A percentile compares a stretch with the other conserved stretches of the same genome.
These are phyloP conservation scores for Schizochytrium sp. DNA, from an alignment of 108 stramenopile genomes.

Conservation along the genomic window DNA sequence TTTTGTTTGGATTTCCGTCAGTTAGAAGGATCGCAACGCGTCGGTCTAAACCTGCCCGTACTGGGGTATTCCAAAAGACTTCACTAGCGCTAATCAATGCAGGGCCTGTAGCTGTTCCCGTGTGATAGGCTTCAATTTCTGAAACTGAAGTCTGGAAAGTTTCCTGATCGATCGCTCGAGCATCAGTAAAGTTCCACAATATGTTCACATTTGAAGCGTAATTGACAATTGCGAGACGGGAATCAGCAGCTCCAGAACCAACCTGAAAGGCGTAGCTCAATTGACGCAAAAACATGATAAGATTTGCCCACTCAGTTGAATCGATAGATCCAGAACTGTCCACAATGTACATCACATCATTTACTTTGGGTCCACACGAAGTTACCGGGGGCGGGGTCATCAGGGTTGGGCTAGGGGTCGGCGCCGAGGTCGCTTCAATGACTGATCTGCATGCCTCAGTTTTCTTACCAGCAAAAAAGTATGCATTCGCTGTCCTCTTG, in stretches of 20 bases:
- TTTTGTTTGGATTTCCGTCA: conserved; percentile 43
- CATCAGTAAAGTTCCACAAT: background rate
- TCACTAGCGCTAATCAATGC: background rate
- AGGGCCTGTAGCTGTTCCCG: background rate
- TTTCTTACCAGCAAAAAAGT: background rate
- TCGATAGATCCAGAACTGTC: conserved; percentile 38
- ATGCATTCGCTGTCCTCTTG: background rate
- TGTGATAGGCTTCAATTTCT: background rate
- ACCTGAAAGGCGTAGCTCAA: background rate
- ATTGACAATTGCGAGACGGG: conserved; percentile 2
- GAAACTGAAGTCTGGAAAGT: background rate
- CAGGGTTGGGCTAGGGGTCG: background rate
- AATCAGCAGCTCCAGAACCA: background rate
- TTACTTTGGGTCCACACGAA: background rate
- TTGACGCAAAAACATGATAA: conserved; percentile 24
- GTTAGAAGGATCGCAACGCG: conserved; percentile 12
- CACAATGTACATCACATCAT: background rate
- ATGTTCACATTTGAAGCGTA: conserved; percentile 1
- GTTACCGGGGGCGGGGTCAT: background rate
- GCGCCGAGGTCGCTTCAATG: background rate
- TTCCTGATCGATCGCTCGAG: background rate
- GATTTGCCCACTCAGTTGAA: background rate
- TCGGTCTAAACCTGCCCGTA: background rate
- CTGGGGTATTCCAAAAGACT: background rate
- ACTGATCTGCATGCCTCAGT: too few species aligned